Evolutionary conservation across 1,284 basidiomycete species (phyloP), one percentile per base, ranked within the genome.

Genomic region (Boletus hoseneyae): DNA sequence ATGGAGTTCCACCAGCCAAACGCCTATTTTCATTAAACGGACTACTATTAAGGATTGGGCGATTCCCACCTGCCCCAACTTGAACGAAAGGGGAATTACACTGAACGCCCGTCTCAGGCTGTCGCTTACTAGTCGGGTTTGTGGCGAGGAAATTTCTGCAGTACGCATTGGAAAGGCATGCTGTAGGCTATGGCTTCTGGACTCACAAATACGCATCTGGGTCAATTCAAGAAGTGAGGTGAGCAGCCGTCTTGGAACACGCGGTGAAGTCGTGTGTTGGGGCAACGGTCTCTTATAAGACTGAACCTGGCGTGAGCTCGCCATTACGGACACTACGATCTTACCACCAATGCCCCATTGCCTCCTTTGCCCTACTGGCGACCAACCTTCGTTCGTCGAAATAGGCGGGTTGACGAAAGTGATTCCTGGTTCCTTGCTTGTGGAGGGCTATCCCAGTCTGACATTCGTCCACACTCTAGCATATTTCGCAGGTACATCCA

Each of bases 261-360:
- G 64, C 55, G 64, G 66, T 48, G 52, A 49, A 61, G 64, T 66
- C 64, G 64, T 66, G 64, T 63, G 42, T 54, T 62, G 66, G 64
- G 63, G 64, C 63, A 50, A 44, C 51, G 52, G 65, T 62, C 53
- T 57, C 64, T 61, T 64, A 68, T 60, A 64, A 64, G 62, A 51
- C 57, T 55, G 50, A 49, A 39, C 52, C 49, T 48, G 53, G 57
- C 51, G 44, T 30, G 36, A 47, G 39, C 56, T 37, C 42, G 32
- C 45, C 45, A 45, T 48, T 50, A 49, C 53, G 45, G 38, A 52
- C 37, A 51, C 52, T 45, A 52, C 60, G 45, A 62, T 58, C 52
- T 48, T 43, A 15, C 47, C 51, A 50, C 36, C 50, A 42, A 70
- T 66, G 64, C 60, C 62, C 47, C 38, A 51, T 45, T 68, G 63